A percentile compares a stretch with the other conserved stretches of the same genome.
Conservation (phyloP, 176 grass and related monocot species). For the Zea luxurians region DNA sequence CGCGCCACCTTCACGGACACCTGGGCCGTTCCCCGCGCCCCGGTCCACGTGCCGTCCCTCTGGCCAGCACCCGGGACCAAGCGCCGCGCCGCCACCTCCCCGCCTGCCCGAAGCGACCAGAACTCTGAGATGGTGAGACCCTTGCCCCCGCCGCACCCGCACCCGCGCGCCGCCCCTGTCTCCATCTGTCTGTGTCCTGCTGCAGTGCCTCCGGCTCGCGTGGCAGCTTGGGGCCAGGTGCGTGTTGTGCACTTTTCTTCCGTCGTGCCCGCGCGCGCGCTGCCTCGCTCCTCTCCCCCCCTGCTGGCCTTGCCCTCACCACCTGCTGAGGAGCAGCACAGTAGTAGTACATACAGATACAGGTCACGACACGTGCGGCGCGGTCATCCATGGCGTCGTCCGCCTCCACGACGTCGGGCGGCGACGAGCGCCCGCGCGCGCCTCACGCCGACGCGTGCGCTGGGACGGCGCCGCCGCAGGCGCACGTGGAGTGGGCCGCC, state of each 20-base stretch:
- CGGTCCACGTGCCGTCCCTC: slow-evolving; percentile 44
- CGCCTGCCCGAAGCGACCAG: slow-evolving; percentile 41
- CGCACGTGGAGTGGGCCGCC: slow-evolving; percentile 45
- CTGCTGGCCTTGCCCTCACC: background rate
- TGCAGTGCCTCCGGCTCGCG: background rate
- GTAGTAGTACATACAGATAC: background rate
- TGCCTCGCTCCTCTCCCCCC: background rate
- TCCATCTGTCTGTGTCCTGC: background rate
- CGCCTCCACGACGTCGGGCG: slow-evolving; percentile 43
- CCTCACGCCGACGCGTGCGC: slow-evolving; percentile 5
- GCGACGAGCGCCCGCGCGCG: slow-evolving; percentile 41
- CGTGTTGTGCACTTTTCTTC: background rate
- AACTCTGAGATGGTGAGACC: background rate
- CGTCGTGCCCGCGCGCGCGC: background rate
- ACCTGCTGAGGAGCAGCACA: background rate
- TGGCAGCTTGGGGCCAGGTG: background rate
- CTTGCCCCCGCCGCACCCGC: background rate
- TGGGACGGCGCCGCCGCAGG: slow-evolving; percentile 10
- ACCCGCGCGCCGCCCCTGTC: slow-evolving; percentile 1
- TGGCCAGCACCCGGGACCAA: slow-evolving; percentile 17
- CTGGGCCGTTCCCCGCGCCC: slow-evolving; percentile 18
- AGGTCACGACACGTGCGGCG: background rate
- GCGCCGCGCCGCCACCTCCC: slow-evolving; percentile 45
- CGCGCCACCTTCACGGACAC: slow-evolving; percentile 35
- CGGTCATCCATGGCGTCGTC: slow-evolving; percentile 41